Percentiles rank a stretch among this genome's conserved stretches.
phyloP scores from a whole-genome alignment of 2,329 filamentous ascomycete genomes.

The Epichloe gansuensis region DNA sequence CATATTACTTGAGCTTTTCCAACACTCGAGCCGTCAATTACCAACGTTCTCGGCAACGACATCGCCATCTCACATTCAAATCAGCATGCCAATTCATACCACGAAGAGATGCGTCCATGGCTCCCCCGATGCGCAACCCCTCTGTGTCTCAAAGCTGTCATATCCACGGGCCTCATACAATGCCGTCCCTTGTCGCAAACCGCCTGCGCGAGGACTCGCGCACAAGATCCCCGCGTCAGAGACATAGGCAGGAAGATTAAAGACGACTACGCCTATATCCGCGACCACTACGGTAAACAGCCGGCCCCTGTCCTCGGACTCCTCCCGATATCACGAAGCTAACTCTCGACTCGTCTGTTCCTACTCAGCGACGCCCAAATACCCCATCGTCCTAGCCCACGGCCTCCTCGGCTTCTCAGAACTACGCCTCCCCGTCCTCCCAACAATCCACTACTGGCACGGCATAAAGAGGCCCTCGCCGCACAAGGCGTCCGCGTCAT shows the following conservation, averaged over 20 bases:
- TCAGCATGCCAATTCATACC: neutral
- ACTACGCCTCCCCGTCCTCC: slow-evolving; percentile 39
- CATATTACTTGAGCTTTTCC: too few species aligned
- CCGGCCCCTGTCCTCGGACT: neutral
- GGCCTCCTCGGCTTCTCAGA: slow-evolving; percentile 53
- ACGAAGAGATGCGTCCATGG: neutral
- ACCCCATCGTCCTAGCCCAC: slow-evolving; percentile 54
- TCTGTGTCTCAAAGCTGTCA: neutral
- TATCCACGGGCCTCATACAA: neutral
- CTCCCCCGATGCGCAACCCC: neutral
- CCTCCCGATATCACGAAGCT: neutral
- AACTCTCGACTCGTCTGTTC: neutral
- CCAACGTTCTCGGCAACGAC: neutral
- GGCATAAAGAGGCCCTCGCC: slow-evolving; percentile 47
- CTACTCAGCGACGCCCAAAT: slow-evolving; percentile 37
- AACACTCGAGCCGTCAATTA: too few species aligned
- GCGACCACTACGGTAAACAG: slow-evolving; percentile 31
- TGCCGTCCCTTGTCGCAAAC: neutral
- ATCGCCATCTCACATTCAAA: neutral
- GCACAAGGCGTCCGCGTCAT: slow-evolving; percentile 44
- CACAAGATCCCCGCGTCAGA: slow-evolving; percentile 4
- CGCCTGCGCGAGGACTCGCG: neutral
- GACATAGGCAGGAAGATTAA: slow-evolving; percentile 21
- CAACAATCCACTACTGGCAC: slow-evolving; percentile 51
- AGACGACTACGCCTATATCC: slow-evolving; percentile 34